These are phyloP conservation scores for Cordyceps pruinosa DNA, from an alignment of 2,329 filamentous ascomycete species.

Conservation along the genomic window DNA sequence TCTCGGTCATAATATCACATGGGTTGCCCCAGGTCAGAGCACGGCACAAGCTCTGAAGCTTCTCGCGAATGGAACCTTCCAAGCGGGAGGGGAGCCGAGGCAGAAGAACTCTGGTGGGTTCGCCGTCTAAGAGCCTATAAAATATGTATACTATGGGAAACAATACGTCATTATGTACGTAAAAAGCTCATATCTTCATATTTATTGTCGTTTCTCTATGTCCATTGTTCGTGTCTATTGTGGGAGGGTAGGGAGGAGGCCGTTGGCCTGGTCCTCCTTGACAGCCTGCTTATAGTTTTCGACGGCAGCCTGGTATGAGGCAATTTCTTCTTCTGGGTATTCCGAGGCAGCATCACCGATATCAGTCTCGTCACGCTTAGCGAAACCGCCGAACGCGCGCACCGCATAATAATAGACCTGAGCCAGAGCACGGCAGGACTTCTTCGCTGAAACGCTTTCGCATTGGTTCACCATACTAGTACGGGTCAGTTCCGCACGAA, in stretches of 20 bases:
- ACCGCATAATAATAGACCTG: slow-evolving; percentile 28
- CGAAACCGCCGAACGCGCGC: slow-evolving; percentile 21
- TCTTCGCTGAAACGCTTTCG: slow-evolving; percentile 10
- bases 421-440: slow-evolving; percentile 23
- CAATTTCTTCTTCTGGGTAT: slow-evolving; percentile 15
- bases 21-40: slow-evolving; percentile 58
- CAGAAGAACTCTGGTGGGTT: slow-evolving; percentile 67
- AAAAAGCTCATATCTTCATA: neutral
- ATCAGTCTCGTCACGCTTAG: neutral
- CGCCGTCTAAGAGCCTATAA: slow-evolving; percentile 33
- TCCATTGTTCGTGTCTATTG: neutral
- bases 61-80: slow-evolving; percentile 59
- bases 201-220: neutral
- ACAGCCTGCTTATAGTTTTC: slow-evolving; percentile 22
- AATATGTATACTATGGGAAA: neutral
- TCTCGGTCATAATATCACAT: slow-evolving; percentile 68
- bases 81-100: slow-evolving; percentile 77
- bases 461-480: slow-evolving; percentile 25
- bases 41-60: slow-evolving; percentile 66
- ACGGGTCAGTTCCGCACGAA: neutral
- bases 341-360: neutral
- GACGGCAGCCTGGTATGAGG: slow-evolving; percentile 22
- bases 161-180: neutral
- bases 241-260: slow-evolving; percentile 14
- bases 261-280: slow-evolving; percentile 21